Percentiles rank a stretch among this genome's conserved stretches.
phyloP scores from a whole-genome alignment of 2,329 filamentous ascomycete species.

The Colletotrichum sp. region DNA sequence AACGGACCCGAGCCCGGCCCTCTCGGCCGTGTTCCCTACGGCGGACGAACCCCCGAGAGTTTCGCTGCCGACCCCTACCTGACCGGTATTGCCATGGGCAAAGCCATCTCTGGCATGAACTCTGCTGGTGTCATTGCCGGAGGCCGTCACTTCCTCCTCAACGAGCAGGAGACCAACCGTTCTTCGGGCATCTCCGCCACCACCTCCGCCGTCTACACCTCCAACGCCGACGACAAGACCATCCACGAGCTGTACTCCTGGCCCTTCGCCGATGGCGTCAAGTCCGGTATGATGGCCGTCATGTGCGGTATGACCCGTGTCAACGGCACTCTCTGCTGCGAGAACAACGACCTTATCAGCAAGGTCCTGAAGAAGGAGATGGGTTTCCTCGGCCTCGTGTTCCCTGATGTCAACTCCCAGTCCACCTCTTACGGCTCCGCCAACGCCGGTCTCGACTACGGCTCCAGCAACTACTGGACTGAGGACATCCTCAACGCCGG shows the following conservation, averaged over 20 bases:
- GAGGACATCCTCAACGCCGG: slow-evolving; percentile 52
- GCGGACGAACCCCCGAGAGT: slow-evolving; percentile 64
- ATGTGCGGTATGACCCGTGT: slow-evolving; percentile 63
- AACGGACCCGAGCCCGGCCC: slow-evolving; percentile 17
- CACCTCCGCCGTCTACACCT: slow-evolving; percentile 55
- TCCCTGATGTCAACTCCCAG: slow-evolving; percentile 52
- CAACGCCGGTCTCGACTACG: slow-evolving; percentile 60
- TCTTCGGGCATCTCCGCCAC: slow-evolving; percentile 57
- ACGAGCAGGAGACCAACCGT: slow-evolving; percentile 65
- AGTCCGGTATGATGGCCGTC: slow-evolving; percentile 63
- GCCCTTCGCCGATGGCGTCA: slow-evolving; percentile 47
- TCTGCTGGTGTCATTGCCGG: slow-evolving; percentile 61
- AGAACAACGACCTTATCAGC: neutral
- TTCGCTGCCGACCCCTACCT: slow-evolving; percentile 64
- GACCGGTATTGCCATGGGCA: slow-evolving; percentile 57
- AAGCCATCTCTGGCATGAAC: slow-evolving; percentile 60
- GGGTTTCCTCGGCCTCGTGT: slow-evolving; percentile 2
- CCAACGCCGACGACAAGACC: slow-evolving; percentile 44
- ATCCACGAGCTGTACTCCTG: slow-evolving; percentile 40
- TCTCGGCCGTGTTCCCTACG: slow-evolving; percentile 54
- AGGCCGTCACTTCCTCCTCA: slow-evolving; percentile 66
- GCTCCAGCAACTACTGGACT: slow-evolving; percentile 55
- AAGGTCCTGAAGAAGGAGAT: neutral
- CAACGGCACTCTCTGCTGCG: slow-evolving; percentile 31
- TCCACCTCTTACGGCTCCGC: slow-evolving; percentile 51